Conservation (phyloP, 2,329 filamentous ascomycete species). For the Falciphora oryzae region DNA sequence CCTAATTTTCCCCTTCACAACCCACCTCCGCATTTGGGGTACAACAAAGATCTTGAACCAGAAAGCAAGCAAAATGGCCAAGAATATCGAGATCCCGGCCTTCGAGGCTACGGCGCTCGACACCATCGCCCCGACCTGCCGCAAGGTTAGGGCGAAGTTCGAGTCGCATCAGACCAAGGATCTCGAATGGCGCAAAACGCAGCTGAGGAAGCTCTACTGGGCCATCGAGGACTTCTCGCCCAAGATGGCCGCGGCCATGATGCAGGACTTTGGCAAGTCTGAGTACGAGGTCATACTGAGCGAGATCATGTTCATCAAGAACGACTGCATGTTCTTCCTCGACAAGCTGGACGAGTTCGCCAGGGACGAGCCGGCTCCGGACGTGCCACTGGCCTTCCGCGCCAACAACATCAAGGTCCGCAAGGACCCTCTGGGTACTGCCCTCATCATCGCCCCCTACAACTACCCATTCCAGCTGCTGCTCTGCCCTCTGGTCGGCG, state of each 20-base stretch:
- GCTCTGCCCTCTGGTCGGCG: conserved; percentile 74
- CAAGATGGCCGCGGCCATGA: conserved; percentile 68
- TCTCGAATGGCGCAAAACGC: conserved; percentile 72
- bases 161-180: conserved; percentile 75
- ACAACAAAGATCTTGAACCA: background rate
- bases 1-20: background rate
- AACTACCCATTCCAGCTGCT: conserved; percentile 88
- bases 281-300: conserved; percentile 65
- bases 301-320: conserved; percentile 74
- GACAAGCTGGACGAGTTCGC: conserved; percentile 76
- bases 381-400: conserved; percentile 63
- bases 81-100: conserved; percentile 29
- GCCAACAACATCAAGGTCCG: conserved; percentile 68
- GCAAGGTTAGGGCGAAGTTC: conserved; percentile 63
- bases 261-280: conserved; percentile 73
- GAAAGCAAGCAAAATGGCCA: conserved; percentile 26
- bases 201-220: conserved; percentile 96
- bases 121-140: conserved; percentile 56
- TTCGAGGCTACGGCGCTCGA: conserved; percentile 61
- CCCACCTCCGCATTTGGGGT: background rate
- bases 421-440: conserved; percentile 81
- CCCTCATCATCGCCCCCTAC: conserved; percentile 85
- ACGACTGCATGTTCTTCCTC: conserved; percentile 73
- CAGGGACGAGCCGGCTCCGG: conserved; percentile 63
- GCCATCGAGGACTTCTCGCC: conserved; percentile 72